These are phyloP conservation scores for Pythium sukuiense DNA, from an alignment of 352 stramenopile genomes.

Conservation along the genomic window DNA sequence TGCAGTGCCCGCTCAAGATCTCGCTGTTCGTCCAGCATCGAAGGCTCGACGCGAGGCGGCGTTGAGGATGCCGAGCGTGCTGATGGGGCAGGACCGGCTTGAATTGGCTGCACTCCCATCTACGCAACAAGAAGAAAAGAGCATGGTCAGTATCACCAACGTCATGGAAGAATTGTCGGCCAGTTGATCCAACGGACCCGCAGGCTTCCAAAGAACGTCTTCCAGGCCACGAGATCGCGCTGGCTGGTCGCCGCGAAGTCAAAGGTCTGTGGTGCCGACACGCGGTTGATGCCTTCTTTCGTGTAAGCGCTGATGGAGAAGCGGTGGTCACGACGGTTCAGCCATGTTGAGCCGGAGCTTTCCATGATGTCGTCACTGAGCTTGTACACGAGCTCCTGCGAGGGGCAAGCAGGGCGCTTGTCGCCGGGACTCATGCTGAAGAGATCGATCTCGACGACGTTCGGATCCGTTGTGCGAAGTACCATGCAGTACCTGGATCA, in stretches of 20 bases:
- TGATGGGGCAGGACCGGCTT: neutral
- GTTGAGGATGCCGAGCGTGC: neutral
- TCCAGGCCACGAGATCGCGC: slow-evolving; percentile 65
- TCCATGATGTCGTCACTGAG: slow-evolving; percentile 58
- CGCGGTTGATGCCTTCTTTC: slow-evolving; percentile 64
- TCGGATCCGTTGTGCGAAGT: slow-evolving; percentile 47
- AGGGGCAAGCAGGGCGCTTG: slow-evolving; percentile 61
- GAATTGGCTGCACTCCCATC: slow-evolving; percentile 14
- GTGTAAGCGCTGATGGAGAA: slow-evolving; percentile 59
- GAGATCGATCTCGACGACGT: slow-evolving; percentile 78
- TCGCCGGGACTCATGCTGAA: slow-evolving; percentile 80
- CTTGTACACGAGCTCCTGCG: slow-evolving; percentile 65
- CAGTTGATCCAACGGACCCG: slow-evolving; percentile 31
- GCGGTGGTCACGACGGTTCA: slow-evolving; percentile 66
- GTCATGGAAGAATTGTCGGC: neutral
- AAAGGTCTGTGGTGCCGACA: slow-evolving; percentile 55
- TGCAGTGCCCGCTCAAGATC: slow-evolving; percentile 58
- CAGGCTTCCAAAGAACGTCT: slow-evolving; percentile 59
- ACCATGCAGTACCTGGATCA: slow-evolving; percentile 77
- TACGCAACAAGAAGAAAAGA: slow-evolving; percentile 7
- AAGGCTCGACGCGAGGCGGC: neutral
- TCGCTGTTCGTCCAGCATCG: slow-evolving; percentile 51
- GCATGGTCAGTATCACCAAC: too few species aligned
- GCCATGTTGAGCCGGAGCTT: slow-evolving; percentile 57
- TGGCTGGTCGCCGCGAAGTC: slow-evolving; percentile 68